phyloP scores from a whole-genome alignment of 140 eudicot genomes.

The Anethum foeniculum region DNA sequence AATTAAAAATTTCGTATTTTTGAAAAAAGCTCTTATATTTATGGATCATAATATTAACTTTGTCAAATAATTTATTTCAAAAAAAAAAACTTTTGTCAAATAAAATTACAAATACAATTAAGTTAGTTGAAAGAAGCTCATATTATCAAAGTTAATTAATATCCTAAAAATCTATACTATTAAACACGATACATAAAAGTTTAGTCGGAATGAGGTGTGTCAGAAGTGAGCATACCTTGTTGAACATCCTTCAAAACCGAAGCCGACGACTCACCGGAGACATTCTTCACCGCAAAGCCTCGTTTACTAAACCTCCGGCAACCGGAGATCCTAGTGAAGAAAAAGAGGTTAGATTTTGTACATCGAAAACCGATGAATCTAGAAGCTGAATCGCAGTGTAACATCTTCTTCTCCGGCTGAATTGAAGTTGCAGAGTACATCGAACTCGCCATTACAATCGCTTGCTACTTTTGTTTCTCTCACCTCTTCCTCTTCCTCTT shows the following conservation, averaged over 20 bases:
- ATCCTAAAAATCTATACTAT: too few relatives aligned
- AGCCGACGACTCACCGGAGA: constrained; percentile 40
- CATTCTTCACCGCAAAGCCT: constrained; percentile 22
- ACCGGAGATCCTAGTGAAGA: constrained; percentile 11
- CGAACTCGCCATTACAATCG: constrained; percentile 32
- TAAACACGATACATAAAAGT: too few relatives aligned
- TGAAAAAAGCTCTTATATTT: too few relatives aligned
- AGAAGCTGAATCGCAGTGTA: constrained; percentile 29
- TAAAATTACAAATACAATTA: too few relatives aligned
- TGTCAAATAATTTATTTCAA: too few relatives aligned
- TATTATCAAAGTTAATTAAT: too few relatives aligned
- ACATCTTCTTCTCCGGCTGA: constrained; percentile 14
- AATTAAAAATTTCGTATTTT: too few relatives aligned
- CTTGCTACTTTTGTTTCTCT: neutral
- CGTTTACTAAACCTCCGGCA: constrained; percentile 13
- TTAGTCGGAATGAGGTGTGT: too few relatives aligned
- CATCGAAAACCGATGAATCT: constrained; percentile 20
- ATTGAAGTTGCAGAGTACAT: constrained; percentile 21
- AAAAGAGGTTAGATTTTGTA: constrained; percentile 20
- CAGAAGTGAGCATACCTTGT: constrained; percentile 25
- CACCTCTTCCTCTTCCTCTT: neutral
- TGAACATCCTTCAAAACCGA: constrained; percentile 32
- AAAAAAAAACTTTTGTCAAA: too few relatives aligned
- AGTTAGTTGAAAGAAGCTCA: too few relatives aligned
- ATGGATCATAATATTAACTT: too few relatives aligned